Evolutionary conservation across 2,329 filamentous ascomycete species (phyloP).

Genomic region (Alternaria sp.): DNA sequence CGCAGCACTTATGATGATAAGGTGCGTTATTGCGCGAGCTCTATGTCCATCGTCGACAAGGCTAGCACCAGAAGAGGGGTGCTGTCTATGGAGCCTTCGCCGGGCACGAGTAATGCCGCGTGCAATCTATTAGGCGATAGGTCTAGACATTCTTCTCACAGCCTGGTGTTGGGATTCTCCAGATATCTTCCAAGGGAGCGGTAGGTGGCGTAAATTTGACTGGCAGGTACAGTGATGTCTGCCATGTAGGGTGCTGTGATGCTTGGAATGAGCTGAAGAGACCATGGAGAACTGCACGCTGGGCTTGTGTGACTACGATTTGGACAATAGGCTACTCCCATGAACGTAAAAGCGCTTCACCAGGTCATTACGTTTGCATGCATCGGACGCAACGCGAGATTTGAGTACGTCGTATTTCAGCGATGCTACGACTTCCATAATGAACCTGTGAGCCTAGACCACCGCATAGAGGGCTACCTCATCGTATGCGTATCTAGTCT

Average conservation of each 20-base stretch:
- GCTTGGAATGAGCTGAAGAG: neutral
- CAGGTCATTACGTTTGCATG: neutral
- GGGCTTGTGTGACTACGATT: neutral
- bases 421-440: neutral
- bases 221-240: neutral
- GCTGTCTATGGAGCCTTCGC: neutral
- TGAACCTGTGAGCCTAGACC: neutral
- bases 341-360: neutral
- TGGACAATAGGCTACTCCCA: neutral
- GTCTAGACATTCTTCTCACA: neutral
- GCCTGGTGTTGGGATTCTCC: neutral
- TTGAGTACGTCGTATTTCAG: neutral
- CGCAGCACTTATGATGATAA: neutral
- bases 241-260: neutral
- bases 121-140: neutral
- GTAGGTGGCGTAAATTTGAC: neutral
- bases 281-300: neutral
- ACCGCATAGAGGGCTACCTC: neutral
- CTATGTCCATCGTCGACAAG: neutral
- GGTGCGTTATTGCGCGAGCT: neutral
- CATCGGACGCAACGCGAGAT: neutral
- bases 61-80: neutral
- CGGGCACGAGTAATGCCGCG: neutral
- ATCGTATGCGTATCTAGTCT: neutral
- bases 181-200: neutral